These are phyloP conservation scores for Leccinellum rugosiceps DNA, from an alignment of 768 basidiomycete species.

Conservation along the genomic window DNA sequence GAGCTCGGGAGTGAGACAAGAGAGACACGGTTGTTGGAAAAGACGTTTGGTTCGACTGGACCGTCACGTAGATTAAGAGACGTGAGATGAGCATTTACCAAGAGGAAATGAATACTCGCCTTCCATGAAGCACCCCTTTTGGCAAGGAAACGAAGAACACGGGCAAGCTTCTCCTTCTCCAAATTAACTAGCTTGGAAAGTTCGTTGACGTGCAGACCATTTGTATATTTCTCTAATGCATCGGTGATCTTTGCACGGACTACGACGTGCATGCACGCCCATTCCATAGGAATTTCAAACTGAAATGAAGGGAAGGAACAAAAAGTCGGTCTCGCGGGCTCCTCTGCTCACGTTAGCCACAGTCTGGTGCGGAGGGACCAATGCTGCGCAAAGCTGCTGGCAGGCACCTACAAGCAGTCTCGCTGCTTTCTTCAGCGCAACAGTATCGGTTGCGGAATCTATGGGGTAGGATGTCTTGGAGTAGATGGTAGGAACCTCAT, in stretches of 20 bases:
- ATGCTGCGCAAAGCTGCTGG: neutral
- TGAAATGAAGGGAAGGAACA: no score
- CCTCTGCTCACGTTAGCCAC: neutral
- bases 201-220: neutral
- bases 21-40: conserved; percentile 32
- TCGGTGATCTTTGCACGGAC: no score
- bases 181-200: neutral
- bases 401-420: neutral
- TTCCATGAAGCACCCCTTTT: conserved; percentile 31
- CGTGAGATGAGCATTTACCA: neutral
- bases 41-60: conserved; percentile 14
- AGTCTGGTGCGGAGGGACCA: neutral
- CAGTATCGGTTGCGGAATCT: neutral
- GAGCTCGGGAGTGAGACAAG: conserved; percentile 20
- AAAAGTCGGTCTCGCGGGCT: no score
- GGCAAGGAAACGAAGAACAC: conserved; percentile 30
- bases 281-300: no score
- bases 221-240: no score
- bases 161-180: conserved; percentile 6
- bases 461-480: neutral
- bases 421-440: neutral
- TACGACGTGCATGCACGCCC: no score
- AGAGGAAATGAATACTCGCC: conserved; percentile 5
- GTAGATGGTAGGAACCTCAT: neutral
- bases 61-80: neutral